Evolutionary conservation across 805 yeast species (phyloP), one percentile per base, ranked within the genome.

Genomic region (Cyberlindnera maclurae): DNA sequence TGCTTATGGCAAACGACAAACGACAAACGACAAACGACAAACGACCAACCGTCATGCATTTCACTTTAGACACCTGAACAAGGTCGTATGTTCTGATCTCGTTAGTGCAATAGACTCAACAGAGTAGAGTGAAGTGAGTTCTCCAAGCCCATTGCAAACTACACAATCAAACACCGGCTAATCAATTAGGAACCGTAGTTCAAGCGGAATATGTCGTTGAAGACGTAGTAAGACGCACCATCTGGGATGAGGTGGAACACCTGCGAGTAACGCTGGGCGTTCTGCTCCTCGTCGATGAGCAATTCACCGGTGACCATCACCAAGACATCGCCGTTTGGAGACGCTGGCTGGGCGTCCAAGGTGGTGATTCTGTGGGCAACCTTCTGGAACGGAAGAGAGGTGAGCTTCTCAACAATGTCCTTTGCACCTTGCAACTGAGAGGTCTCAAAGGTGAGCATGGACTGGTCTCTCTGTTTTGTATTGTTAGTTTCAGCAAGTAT

Each of bases 221-320:
- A 84, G 44, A 93, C 97, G 59, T 79, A 93, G 73, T 89, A 93
- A 26, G 94, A 82, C 59, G 74, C 77, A 37, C 82, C 86, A 43
- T 93, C 98, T 49, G 96, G 97, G 47, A 88, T 81, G 68, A 93
- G 77, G 62, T 93, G 97, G 79, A 93, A 93, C 34, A 87, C 95
- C 69, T 93, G 98, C 26, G 97, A 86, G 68, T 89, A 93, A 67
- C 96, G 81, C 67, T 90, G 97, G 41, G 97, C 78, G 64, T 87
- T 88, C 60, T 80, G 84, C 70, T 93, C 97, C 47, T 90, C 97
- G 62, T 93, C 98, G 47, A 71, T 66, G 54, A 88, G 66, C 50
- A 93, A 75, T 64, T 86, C 96, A 47, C 98, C 98, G 39, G 98
- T 93, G 54, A 93, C 97, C 93, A 93, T 82, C 38, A 90, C 97